Conservation (phyloP, 2,329 filamentous ascomycete species). For the Talaromyces pinophilus region DNA sequence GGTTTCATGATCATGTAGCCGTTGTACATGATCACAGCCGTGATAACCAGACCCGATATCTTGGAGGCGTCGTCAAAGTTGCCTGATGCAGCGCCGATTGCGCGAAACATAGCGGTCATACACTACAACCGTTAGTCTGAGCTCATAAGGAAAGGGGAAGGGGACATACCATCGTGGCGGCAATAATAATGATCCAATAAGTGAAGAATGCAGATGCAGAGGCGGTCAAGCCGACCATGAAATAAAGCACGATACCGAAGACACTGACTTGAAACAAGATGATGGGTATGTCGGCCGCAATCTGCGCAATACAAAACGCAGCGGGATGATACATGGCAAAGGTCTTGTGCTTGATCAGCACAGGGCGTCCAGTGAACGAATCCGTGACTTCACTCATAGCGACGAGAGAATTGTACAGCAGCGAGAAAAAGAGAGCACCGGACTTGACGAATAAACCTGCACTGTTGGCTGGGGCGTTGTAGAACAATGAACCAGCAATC, state of each 20-base stretch:
- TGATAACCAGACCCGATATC: conserved; percentile 44
- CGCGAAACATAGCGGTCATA: conserved; percentile 62
- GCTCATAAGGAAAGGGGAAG: background rate
- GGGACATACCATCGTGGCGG: conserved; percentile 53
- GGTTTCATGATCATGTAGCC: conserved; percentile 51
- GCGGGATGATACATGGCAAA: conserved; percentile 61
- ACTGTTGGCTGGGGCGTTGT: conserved; percentile 60
- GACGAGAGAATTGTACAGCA: conserved; percentile 63
- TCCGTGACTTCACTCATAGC: conserved; percentile 67
- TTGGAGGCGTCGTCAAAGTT: conserved; percentile 64
- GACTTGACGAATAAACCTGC: conserved; percentile 64
- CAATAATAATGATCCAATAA: conserved; percentile 58
- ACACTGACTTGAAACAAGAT: conserved; percentile 61
- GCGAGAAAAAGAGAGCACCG: conserved; percentile 64
- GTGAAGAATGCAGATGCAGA: conserved; percentile 62
- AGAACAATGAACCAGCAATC: conserved; percentile 68
- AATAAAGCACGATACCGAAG: conserved; percentile 64
- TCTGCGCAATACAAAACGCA: conserved; percentile 47
- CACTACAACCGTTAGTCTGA: conserved; percentile 34
- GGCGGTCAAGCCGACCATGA: conserved; percentile 60
- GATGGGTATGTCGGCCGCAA: conserved; percentile 55
- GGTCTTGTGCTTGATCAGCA: conserved; percentile 60
- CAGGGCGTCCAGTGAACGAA: conserved; percentile 61
- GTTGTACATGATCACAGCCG: conserved; percentile 42
- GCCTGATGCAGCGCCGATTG: conserved; percentile 57